Conservation (phyloP, 495 filamentous ascomycete species). For the Podospora sp. region DNA sequence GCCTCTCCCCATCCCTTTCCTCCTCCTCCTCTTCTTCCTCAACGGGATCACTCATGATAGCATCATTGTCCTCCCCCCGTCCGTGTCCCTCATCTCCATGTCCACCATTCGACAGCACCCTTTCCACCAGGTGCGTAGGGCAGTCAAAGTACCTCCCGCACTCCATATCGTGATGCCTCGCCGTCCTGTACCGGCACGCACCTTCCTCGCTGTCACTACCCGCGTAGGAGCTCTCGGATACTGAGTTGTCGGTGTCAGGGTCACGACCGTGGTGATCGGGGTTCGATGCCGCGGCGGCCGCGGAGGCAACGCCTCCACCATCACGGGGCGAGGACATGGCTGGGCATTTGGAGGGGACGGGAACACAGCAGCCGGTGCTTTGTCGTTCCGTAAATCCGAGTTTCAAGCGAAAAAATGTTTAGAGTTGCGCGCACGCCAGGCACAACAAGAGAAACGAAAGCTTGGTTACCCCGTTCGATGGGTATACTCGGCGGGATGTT, state of each 20-base stretch:
- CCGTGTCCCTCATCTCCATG: not conserved
- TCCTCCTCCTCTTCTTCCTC: constrained; percentile 10
- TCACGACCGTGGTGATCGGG: not conserved
- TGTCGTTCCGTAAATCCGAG: not conserved
- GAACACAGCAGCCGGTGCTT: not conserved
- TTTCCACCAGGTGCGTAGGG: constrained; percentile 41
- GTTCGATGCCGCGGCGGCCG: not conserved
- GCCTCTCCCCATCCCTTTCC: not conserved
- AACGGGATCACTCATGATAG: not conserved
- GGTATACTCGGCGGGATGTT: too few species aligned
- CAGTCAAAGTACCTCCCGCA: constrained; percentile 50
- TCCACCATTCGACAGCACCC: constrained; percentile 29
- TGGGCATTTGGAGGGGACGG: not conserved
- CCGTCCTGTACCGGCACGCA: constrained; percentile 26
- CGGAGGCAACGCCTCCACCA: not conserved
- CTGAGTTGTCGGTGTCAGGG: not conserved
- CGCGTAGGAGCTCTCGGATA: not conserved
- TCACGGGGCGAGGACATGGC: not conserved
- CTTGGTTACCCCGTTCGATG: too few species aligned
- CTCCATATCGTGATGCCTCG: constrained; percentile 40
- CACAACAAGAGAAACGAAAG: too few species aligned
- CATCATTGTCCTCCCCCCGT: not conserved
- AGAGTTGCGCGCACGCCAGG: too few species aligned
- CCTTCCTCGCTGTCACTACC: not conserved
- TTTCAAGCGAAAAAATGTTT: too few species aligned